Conservation (phyloP, 2,329 filamentous ascomycete genomes). For the Neurospora crassa region DNA sequence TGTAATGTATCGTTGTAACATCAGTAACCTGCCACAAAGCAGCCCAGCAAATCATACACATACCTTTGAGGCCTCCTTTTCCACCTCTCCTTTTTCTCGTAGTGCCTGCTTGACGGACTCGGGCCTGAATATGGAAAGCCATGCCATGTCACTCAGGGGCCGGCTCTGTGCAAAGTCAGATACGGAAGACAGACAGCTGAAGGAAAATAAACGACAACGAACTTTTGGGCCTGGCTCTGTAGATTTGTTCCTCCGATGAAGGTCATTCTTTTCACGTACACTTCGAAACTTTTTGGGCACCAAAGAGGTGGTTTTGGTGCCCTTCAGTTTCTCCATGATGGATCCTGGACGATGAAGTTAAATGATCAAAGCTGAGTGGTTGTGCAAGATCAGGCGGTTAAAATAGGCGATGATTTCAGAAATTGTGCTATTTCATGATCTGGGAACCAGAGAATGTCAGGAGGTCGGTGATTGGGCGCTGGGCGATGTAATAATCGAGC, state of each 20-base stretch:
- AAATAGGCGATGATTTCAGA: background rate
- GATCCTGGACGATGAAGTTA: background rate
- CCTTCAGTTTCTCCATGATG: conserved; percentile 36
- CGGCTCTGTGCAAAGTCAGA: conserved; percentile 30
- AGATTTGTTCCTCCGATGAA: conserved; percentile 45
- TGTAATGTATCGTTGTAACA: conserved; percentile 14
- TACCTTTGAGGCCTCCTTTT: conserved; percentile 35
- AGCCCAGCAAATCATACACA: conserved; percentile 9
- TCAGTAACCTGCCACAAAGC: background rate
- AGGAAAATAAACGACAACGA: conserved; percentile 15
- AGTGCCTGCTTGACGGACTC: conserved; percentile 44
- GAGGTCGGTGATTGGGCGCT: background rate
- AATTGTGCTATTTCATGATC: background rate
- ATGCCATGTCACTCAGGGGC: conserved; percentile 44
- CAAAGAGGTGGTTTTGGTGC: conserved; percentile 23
- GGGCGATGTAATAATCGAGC: background rate
- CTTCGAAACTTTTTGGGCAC: conserved; percentile 57
- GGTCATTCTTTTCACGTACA: conserved; percentile 54
- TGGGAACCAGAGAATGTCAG: background rate
- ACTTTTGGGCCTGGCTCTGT: conserved; percentile 46
- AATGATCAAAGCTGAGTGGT: background rate
- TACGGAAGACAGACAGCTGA: background rate
- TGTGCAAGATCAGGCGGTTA: background rate
- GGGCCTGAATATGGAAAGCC: conserved; percentile 55
- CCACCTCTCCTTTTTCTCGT: conserved; percentile 19